Evolutionary conservation across 176 grass and related monocot species (phyloP), one percentile per base, ranked within the genome.

Genomic region (Canna indica): DNA sequence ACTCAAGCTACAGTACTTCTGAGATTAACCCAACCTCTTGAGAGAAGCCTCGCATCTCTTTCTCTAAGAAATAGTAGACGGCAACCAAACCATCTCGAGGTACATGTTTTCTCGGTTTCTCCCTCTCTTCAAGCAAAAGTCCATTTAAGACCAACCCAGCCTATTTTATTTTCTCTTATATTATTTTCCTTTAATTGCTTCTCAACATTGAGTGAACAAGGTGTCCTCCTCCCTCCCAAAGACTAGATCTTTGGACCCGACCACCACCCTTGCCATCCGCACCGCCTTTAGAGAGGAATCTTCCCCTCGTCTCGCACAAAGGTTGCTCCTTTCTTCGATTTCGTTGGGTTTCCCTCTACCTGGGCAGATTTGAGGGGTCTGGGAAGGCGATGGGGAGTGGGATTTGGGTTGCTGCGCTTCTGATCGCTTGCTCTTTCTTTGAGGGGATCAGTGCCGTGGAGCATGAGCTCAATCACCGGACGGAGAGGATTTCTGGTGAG

Each of bases 401-500:
- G 36, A 74, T 68, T 69, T 78, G 81, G 69, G 36, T 83, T 34
- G 13, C 78, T 22, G 47, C 45, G 16, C 46, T 83, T 60, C 36
- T 83, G 29, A 15, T 83, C 28, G 34, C 58, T 31, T 69, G 73
- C 20, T 47, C 69, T 67, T 6, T 78, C 44, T 17, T 78, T 27
- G 59, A n/a, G 32, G 57, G 69, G 47, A 63, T 76, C 68, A 2
- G 24, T 4, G 62, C 38, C 42, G 69, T 32, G 16, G 81, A 71
- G 39, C 47, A 68, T 61, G 54, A 59, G 33, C n/a, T 28, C 22
- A 74, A 44, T 56, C 75, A 44, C 47, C 69, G 47, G 64, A 73
- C 81, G 11, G 81, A 83, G 36, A 73, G 81, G 66, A 83, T 83
- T 78, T 78, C 75, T 67, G 81, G 81, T 83, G 41, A 32, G 68